Evolutionary conservation across 2,329 filamentous ascomycete genomes (phyloP).

Genomic region (Phaeosphaeriaceae sp.): DNA sequence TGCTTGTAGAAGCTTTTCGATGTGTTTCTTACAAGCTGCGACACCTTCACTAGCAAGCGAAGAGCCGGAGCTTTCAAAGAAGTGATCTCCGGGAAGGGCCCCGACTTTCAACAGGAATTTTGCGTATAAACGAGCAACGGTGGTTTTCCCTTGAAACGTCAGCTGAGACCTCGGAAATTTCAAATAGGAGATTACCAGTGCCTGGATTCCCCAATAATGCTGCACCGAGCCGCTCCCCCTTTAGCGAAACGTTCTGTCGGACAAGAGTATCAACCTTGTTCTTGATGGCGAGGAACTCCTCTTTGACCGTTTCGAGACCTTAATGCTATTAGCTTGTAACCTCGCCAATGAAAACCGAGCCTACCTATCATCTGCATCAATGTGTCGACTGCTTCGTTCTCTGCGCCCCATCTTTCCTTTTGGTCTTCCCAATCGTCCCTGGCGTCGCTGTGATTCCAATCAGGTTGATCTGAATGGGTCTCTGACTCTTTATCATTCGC

Average conservation of each 20-base stretch:
- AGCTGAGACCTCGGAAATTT: neutral
- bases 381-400: conserved; percentile 64
- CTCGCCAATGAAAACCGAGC: neutral
- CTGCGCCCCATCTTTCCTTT: conserved; percentile 61
- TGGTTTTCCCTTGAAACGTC: conserved; percentile 67
- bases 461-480: conserved; percentile 1
- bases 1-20: conserved; percentile 62
- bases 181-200: conserved; percentile 63
- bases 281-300: conserved; percentile 68
- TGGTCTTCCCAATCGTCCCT: conserved; percentile 67
- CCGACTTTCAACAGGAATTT: conserved; percentile 69
- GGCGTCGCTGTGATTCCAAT: conserved; percentile 32
- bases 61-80: conserved; percentile 74
- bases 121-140: conserved; percentile 74
- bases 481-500: neutral
- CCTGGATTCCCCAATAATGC: conserved; percentile 76
- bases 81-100: conserved; percentile 65
- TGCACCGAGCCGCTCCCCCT: conserved; percentile 66
- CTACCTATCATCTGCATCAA: conserved; percentile 73
- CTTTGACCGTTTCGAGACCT: conserved; percentile 70
- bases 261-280: conserved; percentile 65
- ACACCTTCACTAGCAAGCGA: conserved; percentile 70
- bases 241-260: conserved; percentile 64
- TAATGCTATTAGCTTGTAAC: neutral
- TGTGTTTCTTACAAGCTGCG: conserved; percentile 61